phyloP scores from a whole-genome alignment of 2,329 filamentous ascomycete genomes.

The Mariannaea elegans region DNA sequence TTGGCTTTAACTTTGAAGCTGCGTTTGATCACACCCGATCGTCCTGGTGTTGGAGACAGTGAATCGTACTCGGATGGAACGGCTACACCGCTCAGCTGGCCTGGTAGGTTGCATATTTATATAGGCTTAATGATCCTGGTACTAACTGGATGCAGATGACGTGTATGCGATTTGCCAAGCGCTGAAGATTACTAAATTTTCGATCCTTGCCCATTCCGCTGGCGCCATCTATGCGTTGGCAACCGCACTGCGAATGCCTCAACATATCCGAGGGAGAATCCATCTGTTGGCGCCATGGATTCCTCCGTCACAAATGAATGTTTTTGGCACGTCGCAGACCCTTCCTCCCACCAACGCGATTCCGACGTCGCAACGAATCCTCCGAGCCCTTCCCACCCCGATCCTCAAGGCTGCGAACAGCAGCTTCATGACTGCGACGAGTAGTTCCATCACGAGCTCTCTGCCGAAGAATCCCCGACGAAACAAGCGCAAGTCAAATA shows the following conservation, averaged over 20 bases:
- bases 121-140: background rate
- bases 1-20: conserved; percentile 87
- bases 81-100: conserved; percentile 91
- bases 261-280: conserved; percentile 92
- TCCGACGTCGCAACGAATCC: conserved; percentile 89
- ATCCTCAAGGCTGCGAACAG: conserved; percentile 95
- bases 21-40: conserved; percentile 90
- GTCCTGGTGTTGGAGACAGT: conserved; percentile 93
- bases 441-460: conserved; percentile 82
- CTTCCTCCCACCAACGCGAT: conserved; percentile 85
- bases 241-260: conserved; percentile 93
- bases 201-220: conserved; percentile 93
- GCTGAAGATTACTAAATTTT: conserved; percentile 94
- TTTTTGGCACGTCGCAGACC: conserved; percentile 76
- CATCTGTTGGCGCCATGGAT: conserved; percentile 98
- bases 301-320: conserved; percentile 90
- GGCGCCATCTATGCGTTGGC: conserved; percentile 98
- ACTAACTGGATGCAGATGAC: conserved; percentile 64
- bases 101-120: conserved; percentile 66
- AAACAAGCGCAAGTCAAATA: conserved; percentile 65
- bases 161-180: conserved; percentile 93
- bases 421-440: conserved; percentile 92
- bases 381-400: conserved; percentile 88
- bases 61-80: conserved; percentile 84
- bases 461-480: conserved; percentile 73